Evolutionary conservation across 805 yeast genomes (phyloP).

Genomic region (Jamesozyma hellenica): DNA sequence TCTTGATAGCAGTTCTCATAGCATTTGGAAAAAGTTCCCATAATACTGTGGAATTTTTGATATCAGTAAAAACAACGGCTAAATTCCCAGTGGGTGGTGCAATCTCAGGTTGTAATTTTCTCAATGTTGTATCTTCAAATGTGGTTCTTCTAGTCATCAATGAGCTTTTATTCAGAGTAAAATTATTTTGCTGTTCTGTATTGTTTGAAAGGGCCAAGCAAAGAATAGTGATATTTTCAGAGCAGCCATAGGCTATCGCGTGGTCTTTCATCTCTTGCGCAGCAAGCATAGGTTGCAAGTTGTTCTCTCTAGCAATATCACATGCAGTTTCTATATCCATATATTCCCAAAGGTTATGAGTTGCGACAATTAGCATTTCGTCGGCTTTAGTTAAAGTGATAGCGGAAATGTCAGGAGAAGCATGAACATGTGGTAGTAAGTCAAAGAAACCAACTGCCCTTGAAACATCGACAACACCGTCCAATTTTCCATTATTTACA

Average conservation of each 20-base stretch:
- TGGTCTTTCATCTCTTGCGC: slow-evolving; percentile 90
- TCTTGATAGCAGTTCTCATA: slow-evolving; percentile 93
- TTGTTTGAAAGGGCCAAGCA: slow-evolving; percentile 60
- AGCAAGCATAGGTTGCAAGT: slow-evolving; percentile 76
- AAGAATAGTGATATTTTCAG: slow-evolving; percentile 68
- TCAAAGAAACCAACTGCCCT: slow-evolving; percentile 89
- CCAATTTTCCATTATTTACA: slow-evolving; percentile 77
- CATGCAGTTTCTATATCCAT: slow-evolving; percentile 79
- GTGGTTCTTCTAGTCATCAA: slow-evolving; percentile 41
- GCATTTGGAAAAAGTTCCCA: slow-evolving; percentile 93
- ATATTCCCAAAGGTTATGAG: slow-evolving; percentile 76
- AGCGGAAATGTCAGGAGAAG: slow-evolving; percentile 72
- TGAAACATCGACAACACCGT: slow-evolving; percentile 73
- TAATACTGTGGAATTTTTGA: slow-evolving; percentile 80
- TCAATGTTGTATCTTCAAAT: slow-evolving; percentile 65
- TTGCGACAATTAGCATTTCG: slow-evolving; percentile 77
- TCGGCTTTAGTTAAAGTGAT: slow-evolving; percentile 55
- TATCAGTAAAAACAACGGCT: slow-evolving; percentile 96
- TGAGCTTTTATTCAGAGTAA: slow-evolving; percentile 31
- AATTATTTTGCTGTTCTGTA: slow-evolving; percentile 27
- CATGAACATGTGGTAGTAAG: slow-evolving; percentile 75
- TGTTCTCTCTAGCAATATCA: slow-evolving; percentile 76
- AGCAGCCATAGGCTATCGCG: slow-evolving; percentile 86
- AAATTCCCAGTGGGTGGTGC: slow-evolving; percentile 90
- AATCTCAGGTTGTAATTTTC: slow-evolving; percentile 81